Conservation (phyloP, 2,329 filamentous ascomycete genomes). For the Diaporthe sp. region DNA sequence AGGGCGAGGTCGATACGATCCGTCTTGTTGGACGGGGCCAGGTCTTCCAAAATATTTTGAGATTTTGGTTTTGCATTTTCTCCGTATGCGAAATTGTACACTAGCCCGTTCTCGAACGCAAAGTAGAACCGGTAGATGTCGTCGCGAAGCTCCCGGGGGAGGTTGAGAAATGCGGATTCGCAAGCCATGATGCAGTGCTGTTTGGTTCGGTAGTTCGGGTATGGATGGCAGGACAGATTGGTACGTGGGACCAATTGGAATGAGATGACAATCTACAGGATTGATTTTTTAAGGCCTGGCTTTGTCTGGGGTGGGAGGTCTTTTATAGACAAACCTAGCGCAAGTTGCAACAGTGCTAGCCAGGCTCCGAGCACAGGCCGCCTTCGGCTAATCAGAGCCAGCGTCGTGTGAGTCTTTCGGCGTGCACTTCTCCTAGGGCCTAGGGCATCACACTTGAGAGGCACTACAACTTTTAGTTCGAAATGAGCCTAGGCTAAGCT, state of each 20-base stretch:
- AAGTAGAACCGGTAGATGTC: background rate
- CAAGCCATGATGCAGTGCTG: background rate
- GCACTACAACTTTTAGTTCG: background rate
- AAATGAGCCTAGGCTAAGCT: background rate
- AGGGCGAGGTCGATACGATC: constrained; percentile 1
- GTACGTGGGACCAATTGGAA: no score
- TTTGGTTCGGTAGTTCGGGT: background rate
- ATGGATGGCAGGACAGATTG: no score
- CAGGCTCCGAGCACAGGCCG: background rate
- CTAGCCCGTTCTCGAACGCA: background rate
- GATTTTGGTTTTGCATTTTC: background rate
- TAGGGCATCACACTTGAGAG: background rate
- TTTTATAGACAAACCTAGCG: background rate
- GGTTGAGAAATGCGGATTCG: constrained; percentile 3
- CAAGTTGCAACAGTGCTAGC: background rate
- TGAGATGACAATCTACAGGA: no score
- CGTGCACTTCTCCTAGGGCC: background rate
- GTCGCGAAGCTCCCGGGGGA: background rate
- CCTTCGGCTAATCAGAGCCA: background rate
- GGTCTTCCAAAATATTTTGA: background rate
- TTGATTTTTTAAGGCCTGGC: no score
- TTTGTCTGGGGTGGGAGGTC: background rate
- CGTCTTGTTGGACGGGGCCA: background rate
- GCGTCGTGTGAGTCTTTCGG: background rate
- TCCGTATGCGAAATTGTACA: background rate